Conservation (phyloP, 1,284 basidiomycete genomes). For the Apiotrichum domesticum region DNA sequence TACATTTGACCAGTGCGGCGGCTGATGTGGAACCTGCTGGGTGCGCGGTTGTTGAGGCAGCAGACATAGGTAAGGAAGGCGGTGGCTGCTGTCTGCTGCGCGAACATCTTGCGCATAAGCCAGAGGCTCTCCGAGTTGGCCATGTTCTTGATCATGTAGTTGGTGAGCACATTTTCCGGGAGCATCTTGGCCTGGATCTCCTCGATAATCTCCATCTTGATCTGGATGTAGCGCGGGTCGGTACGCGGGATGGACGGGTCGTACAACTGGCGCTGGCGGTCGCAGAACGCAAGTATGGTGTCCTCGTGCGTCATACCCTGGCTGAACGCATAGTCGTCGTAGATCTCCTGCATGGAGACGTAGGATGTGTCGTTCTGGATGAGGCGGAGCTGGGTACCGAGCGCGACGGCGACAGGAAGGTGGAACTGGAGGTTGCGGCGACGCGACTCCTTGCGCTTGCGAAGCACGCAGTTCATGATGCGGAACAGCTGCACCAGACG, state of each 20-base stretch:
- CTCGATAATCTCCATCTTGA: conserved; percentile 78
- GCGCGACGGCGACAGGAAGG: conserved; percentile 78
- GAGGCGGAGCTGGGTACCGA: conserved; percentile 76
- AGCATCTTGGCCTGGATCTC: conserved; percentile 85
- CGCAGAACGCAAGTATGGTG: conserved; percentile 73
- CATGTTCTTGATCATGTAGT: conserved; percentile 86
- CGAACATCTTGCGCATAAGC: conserved; percentile 96
- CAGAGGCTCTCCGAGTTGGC: conserved; percentile 78
- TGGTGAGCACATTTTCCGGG: conserved; percentile 79
- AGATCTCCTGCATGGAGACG: conserved; percentile 86
- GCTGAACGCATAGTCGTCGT: conserved; percentile 79
- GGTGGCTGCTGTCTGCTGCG: conserved; percentile 76
- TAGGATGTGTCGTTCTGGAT: conserved; percentile 90
- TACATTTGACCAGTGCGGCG: conserved; percentile 81
- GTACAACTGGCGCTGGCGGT: conserved; percentile 67
- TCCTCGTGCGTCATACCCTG: conserved; percentile 79
- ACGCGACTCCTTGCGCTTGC: conserved; percentile 84
- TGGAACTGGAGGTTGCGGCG: conserved; percentile 90
- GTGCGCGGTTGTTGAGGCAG: conserved; percentile 75
- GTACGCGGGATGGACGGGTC: conserved; percentile 38
- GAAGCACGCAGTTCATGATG: conserved; percentile 81
- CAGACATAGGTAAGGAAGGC: conserved; percentile 92
- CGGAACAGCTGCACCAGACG: conserved; percentile 86
- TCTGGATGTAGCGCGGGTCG: conserved; percentile 31
- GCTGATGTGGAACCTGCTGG: conserved; percentile 81